Evolutionary conservation across 176 grass and related monocot genomes (phyloP).

Genomic region (Bromus sterilis): DNA sequence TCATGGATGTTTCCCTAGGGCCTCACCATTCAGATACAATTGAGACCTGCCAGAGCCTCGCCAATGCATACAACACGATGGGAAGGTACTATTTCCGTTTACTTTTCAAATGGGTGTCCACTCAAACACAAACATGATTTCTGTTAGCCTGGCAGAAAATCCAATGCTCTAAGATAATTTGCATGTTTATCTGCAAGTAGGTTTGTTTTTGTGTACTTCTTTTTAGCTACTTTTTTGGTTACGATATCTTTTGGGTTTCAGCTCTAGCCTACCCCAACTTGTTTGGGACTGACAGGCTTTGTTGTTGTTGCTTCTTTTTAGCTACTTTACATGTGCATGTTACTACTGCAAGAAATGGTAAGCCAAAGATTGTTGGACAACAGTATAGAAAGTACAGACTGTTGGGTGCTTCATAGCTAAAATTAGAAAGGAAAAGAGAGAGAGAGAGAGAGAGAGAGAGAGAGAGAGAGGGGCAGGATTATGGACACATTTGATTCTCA

Average conservation of each 20-base stretch:
- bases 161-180: not conserved
- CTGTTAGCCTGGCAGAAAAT: not conserved
- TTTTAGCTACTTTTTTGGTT: slow-evolving; percentile 5
- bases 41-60: slow-evolving; percentile 78
- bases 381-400: not conserved
- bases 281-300: no score
- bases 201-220: not conserved
- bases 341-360: not conserved
- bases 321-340: not conserved
- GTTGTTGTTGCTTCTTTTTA: not conserved
- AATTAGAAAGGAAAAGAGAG: not conserved
- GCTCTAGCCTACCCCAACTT: no score
- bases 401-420: not conserved
- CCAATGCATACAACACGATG: slow-evolving; percentile 72
- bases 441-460: no score
- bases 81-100: slow-evolving; percentile 47
- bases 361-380: not conserved
- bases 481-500: no score
- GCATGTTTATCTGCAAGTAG: not conserved
- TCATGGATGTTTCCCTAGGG: slow-evolving; percentile 78
- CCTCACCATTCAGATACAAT: slow-evolving; percentile 84
- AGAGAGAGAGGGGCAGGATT: no score
- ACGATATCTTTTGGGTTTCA: no score
- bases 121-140: not conserved
- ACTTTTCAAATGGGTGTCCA: not conserved